Conservation (phyloP, 2,329 filamentous ascomycete species). For the Fusarium fracticaudum region DNA sequence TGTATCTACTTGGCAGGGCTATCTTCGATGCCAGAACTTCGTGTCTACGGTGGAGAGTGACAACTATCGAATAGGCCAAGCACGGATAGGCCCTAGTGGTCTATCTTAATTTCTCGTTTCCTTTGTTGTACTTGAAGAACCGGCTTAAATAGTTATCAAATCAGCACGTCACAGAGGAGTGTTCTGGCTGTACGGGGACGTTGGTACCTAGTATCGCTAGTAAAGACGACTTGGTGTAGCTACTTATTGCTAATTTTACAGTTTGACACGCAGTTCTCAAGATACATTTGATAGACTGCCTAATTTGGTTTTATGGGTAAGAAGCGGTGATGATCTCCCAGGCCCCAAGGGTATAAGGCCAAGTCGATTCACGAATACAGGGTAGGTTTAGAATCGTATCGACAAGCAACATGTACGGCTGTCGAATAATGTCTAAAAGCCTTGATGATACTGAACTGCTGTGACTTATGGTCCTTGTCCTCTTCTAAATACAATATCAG, state of each 20-base stretch:
- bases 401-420: neutral
- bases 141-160: neutral
- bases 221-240: neutral
- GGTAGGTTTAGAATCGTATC: neutral
- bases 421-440: neutral
- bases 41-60: neutral
- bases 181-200: no score
- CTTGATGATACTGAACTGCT: neutral
- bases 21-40: neutral
- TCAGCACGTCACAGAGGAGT: neutral
- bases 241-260: neutral
- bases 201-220: neutral
- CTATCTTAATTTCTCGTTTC: neutral
- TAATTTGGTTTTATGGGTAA: neutral
- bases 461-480: no score
- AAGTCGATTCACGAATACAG: no score
- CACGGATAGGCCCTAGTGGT: neutral
- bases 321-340: neutral
- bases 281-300: neutral
- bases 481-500: no score
- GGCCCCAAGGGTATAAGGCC: neutral
- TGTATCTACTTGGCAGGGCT: neutral
- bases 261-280: no score
- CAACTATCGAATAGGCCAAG: neutral
- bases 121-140: neutral